Evolutionary conservation across 164 flowering plant species (phyloP).

Genomic region (Vitis cinerea): DNA sequence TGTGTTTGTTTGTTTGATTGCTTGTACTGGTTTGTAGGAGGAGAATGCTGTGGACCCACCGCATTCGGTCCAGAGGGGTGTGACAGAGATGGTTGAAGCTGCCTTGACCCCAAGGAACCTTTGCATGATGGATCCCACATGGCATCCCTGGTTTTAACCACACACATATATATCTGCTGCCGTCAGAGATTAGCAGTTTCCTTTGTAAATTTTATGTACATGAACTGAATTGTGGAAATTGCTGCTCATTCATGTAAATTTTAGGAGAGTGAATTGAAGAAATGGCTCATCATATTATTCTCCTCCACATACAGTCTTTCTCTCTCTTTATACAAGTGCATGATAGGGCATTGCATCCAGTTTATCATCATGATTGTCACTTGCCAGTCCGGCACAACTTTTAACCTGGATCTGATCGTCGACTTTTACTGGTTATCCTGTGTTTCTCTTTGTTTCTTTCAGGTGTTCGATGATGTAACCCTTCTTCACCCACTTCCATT

Average conservation of each 20-base stretch:
- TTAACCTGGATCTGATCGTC: no score
- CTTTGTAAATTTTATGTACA: constrained; percentile 3
- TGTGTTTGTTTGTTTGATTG: not conserved
- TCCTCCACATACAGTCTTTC: no score
- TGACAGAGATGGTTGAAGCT: constrained; percentile 87
- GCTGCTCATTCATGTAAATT: not conserved
- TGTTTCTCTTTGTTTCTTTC: no score
- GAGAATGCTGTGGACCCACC: constrained; percentile 82
- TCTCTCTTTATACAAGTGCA: no score
- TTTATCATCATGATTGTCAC: no score
- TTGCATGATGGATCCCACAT: constrained; percentile 99
- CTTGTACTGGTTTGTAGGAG: constrained; percentile 46
- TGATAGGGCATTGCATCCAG: no score
- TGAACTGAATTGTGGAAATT: not conserved
- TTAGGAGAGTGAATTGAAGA: no score
- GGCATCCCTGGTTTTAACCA: constrained; percentile 97
- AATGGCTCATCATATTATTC: no score
- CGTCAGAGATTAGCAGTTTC: not conserved
- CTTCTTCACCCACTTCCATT: no score
- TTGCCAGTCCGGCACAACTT: no score
- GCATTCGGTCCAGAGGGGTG: constrained; percentile 90
- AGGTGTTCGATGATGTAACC: no score
- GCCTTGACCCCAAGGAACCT: constrained; percentile 80
- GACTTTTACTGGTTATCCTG: no score
- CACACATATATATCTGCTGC: not conserved